phyloP scores from a whole-genome alignment of 257 asterid genomes.

The Solanum habrochaites region DNA sequence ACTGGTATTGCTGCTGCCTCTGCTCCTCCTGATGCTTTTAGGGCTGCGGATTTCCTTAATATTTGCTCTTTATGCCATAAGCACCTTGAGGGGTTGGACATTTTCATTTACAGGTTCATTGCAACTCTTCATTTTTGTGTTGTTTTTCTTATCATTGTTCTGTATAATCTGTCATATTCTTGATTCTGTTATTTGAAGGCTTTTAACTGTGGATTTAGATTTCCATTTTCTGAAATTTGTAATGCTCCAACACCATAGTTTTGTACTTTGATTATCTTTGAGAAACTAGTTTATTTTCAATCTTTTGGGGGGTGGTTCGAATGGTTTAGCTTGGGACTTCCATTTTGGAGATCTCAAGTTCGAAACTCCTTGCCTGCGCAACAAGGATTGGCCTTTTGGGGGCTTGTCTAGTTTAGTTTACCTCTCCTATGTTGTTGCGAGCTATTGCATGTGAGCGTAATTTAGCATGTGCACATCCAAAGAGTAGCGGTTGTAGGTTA shows the following conservation, averaged over 20 bases:
- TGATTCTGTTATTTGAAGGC: background rate
- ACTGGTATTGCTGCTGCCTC: background rate
- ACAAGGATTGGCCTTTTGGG: background rate
- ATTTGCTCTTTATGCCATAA: slow-evolving; percentile 69
- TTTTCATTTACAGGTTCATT: slow-evolving; percentile 76
- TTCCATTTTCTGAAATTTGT: background rate
- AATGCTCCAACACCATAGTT: background rate
- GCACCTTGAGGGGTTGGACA: slow-evolving; percentile 79
- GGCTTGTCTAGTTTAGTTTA: background rate
- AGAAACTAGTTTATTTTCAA: background rate
- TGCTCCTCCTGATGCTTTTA: slow-evolving; percentile 9
- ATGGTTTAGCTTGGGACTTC: background rate
- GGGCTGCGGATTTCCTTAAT: slow-evolving; percentile 36
- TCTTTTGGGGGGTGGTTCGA: background rate
- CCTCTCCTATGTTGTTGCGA: background rate
- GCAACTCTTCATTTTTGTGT: background rate
- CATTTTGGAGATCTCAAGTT: background rate
- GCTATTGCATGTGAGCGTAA: background rate
- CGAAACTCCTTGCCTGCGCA: background rate
- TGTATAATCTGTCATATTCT: background rate
- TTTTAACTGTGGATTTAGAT: background rate
- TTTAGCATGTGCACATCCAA: background rate
- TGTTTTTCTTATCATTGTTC: background rate
- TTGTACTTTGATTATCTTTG: background rate
- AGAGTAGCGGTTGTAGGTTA: background rate